These are phyloP conservation scores for Metschnikowia rubicola DNA, from an alignment of 805 yeast genomes.

Conservation along the genomic window DNA sequence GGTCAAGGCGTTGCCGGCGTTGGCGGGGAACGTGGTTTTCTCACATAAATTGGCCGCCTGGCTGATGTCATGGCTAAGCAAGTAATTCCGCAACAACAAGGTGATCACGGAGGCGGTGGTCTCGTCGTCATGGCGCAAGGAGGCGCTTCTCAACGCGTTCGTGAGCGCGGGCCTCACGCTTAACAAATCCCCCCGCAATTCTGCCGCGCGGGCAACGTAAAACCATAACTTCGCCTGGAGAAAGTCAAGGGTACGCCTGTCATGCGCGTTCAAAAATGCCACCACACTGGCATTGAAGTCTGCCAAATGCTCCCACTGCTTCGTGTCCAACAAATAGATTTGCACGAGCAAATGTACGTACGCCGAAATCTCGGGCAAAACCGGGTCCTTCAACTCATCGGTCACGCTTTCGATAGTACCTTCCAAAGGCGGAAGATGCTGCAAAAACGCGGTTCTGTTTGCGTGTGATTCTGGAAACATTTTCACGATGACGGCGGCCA, in stretches of 20 bases:
- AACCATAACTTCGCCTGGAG: constrained; percentile 92
- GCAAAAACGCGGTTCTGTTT: constrained; percentile 36
- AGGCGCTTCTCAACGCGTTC: constrained; percentile 77
- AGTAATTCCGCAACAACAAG: constrained; percentile 76
- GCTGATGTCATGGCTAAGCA: constrained; percentile 72
- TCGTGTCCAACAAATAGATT: constrained; percentile 66
- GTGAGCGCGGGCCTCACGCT: constrained; percentile 69
- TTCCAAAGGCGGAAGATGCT: constrained; percentile 15
- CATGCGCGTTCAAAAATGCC: constrained; percentile 56
- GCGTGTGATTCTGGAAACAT: constrained; percentile 53
- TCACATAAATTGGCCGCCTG: constrained; percentile 88
- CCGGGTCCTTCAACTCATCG: constrained; percentile 18
- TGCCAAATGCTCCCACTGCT: constrained; percentile 47
- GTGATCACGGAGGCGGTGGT: constrained; percentile 86
- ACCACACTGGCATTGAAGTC: constrained; percentile 52
- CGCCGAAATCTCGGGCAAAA: constrained; percentile 76
- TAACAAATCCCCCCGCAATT: constrained; percentile 50
- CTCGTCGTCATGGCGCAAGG: constrained; percentile 88
- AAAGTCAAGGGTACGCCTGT: constrained; percentile 80
- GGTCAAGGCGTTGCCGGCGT: constrained; percentile 80
- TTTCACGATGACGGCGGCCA: constrained; percentile 51
- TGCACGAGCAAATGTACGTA: constrained; percentile 78
- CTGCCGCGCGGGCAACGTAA: constrained; percentile 71
- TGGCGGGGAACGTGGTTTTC: constrained; percentile 83
- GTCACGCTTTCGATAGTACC: constrained; percentile 24